Conservation (phyloP, 2,329 filamentous ascomycete genomes). For the Stachybotrys elegans region DNA sequence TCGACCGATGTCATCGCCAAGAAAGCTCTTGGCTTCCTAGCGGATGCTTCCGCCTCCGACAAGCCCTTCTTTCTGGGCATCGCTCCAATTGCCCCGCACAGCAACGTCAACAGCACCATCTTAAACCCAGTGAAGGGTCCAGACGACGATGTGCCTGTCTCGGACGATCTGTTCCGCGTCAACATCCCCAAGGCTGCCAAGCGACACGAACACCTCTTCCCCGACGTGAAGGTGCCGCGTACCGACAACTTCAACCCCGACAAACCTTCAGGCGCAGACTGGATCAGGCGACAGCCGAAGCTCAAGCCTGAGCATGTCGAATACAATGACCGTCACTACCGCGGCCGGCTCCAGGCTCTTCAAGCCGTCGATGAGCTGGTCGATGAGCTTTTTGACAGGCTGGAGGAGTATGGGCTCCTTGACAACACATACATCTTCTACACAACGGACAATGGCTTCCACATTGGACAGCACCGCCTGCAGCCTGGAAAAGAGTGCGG, state of each 20-base stretch:
- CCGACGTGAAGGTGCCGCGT: conserved; percentile 54
- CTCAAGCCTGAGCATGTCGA: conserved; percentile 23
- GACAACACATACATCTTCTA: conserved; percentile 47
- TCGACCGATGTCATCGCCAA: conserved; percentile 46
- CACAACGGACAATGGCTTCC: conserved; percentile 48
- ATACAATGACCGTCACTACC: conserved; percentile 34
- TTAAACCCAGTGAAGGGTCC: conserved; percentile 35
- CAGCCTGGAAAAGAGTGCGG: conserved; percentile 47
- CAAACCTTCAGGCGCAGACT: conserved; percentile 34
- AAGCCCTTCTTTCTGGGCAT: conserved; percentile 53
- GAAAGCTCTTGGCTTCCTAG: conserved; percentile 46
- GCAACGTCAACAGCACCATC: conserved; percentile 28
- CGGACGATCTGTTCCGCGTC: conserved; percentile 38
- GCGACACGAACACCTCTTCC: conserved; percentile 57
- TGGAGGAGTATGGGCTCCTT: conserved; percentile 25
- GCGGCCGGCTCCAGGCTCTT: conserved; percentile 34
- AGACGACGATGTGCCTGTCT: conserved; percentile 7
- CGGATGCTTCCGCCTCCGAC: conserved; percentile 41
- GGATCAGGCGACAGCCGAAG: conserved; percentile 34
- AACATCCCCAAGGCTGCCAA: conserved; percentile 34
- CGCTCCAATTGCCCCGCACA: conserved; percentile 38
- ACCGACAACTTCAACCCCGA: conserved; percentile 61
- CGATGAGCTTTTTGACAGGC: conserved; percentile 27
- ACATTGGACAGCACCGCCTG: conserved; percentile 48
- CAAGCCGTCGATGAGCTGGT: conserved; percentile 43